Evolutionary conservation across 805 yeast species (phyloP), one percentile per base, ranked within the genome.

Genomic region (Saccharomycopsis microspora): DNA sequence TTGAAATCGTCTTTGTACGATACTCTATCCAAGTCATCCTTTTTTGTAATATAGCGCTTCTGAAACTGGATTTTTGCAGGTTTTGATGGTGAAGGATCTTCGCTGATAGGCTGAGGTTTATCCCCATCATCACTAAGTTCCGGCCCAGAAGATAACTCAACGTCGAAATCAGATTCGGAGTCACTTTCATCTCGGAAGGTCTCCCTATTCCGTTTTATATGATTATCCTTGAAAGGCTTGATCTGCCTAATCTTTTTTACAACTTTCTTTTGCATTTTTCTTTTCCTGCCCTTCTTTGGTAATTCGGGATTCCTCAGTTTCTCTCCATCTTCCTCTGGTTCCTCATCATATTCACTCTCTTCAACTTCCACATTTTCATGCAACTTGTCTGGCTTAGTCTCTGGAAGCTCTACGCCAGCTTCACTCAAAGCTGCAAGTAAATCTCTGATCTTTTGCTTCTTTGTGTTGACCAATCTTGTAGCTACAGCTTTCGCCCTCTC

Each of bases 401-500:
- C 4, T 46, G 47, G 11, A 48, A 44, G 19, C 41, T 46, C 34
- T 4, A 34, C 32, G 33, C 29, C 45, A 27, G 28, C 40, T 5
- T 31, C 39, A 11, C 34, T 37, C 19, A 56, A 39, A 27, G 46
- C 50, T n/a, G 49, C 50, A 8, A 57, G 52, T 33, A 58, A 39
- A 34, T 39, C 41, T 33, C 53, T 46, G 44, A 58, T 54, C 8
- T 49, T 50, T 45, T 56, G 42, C 30, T 59, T 56, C 9, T 53
- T 51, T 9, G 53, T 52, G 33, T 58, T 54, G 39, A 57, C 56
- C 10, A 47, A 41, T 32, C 49, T 37, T 7, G 45, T 11, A 11
- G 44, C 46, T 39, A 48, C 47, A 39, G 46, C 48, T 47, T 52
- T 42, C 46, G 49, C 48, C 39, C 11, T 43, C 29, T 4, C 44